Conservation (phyloP, 1,139 yeast species). For the Scheffersomyces stambukii region DNA sequence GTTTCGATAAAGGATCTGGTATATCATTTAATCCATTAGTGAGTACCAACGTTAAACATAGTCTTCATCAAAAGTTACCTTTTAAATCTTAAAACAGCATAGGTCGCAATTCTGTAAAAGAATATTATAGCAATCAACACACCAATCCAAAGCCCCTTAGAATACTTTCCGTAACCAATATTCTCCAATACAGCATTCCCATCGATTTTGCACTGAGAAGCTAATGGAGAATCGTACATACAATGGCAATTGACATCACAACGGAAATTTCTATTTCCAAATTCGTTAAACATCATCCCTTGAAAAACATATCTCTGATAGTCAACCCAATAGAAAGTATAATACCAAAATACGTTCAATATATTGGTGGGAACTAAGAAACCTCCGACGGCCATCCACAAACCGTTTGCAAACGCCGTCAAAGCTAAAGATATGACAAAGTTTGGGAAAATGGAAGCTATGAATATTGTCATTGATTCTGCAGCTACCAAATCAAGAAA, state of each 20-base stretch:
- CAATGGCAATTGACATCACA: slow-evolving; percentile 32
- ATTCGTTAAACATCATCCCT: slow-evolving; percentile 42
- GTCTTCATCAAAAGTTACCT: slow-evolving; percentile 5
- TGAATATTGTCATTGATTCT: slow-evolving; percentile 33
- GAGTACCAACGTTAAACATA: too few relatives aligned
- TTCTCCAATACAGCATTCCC: slow-evolving; percentile 28
- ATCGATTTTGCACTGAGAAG: slow-evolving; percentile 23
- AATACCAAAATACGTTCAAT: slow-evolving; percentile 35
- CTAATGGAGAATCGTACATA: slow-evolving; percentile 26
- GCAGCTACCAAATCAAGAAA: slow-evolving; percentile 38
- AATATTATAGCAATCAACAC: slow-evolving; percentile 24
- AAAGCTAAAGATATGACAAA: slow-evolving; percentile 37
- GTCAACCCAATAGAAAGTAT: slow-evolving; percentile 37
- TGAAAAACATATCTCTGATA: slow-evolving; percentile 39
- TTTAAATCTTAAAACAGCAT: slow-evolving; percentile 10
- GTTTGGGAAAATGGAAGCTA: slow-evolving; percentile 29
- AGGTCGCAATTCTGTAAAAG: slow-evolving; percentile 18
- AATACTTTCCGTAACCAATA: slow-evolving; percentile 22
- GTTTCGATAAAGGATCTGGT: too few relatives aligned
- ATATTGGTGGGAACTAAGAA: slow-evolving; percentile 29
- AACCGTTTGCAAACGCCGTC: slow-evolving; percentile 37
- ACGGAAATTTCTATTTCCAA: slow-evolving; percentile 20
- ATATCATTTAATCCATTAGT: too few relatives aligned
- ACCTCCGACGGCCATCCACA: slow-evolving; percentile 45
- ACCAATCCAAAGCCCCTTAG: slow-evolving; percentile 32